Conservation (phyloP, 495 filamentous ascomycete genomes). For the Astrocystis sublimbata region DNA sequence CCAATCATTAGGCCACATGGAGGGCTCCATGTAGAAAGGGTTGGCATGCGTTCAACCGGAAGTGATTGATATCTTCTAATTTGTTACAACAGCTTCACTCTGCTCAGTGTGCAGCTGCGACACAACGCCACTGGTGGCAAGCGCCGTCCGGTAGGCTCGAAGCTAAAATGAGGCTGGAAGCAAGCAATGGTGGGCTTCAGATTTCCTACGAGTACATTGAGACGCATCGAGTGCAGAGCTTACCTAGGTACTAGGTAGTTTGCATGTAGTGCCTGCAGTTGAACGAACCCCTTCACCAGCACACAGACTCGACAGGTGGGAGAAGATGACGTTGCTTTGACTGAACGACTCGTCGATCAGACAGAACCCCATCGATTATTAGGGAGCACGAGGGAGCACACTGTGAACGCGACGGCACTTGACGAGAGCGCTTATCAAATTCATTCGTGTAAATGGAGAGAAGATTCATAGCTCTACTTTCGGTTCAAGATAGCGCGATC, state of each 20-base stretch:
- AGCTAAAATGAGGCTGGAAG: background rate
- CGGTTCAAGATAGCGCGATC: background rate
- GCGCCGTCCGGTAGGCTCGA: background rate
- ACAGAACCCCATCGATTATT: background rate
- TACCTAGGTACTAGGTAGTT: too few relatives aligned
- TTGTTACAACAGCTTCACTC: background rate
- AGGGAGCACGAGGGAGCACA: background rate
- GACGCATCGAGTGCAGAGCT: background rate
- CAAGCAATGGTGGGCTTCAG: background rate
- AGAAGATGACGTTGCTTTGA: background rate
- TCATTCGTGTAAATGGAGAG: background rate
- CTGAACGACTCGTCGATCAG: background rate
- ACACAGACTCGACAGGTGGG: too few relatives aligned
- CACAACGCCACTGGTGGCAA: background rate
- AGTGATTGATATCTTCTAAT: too few relatives aligned
- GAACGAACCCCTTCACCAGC: background rate
- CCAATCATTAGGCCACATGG: conserved; percentile 37
- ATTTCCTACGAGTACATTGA: background rate
- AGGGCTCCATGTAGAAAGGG: conserved; percentile 12
- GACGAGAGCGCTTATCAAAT: background rate
- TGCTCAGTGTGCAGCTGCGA: background rate
- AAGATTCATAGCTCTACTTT: background rate
- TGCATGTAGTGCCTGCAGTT: background rate
- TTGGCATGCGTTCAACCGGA: conserved; percentile 4
- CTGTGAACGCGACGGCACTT: background rate